Evolutionary conservation across 768 basidiomycete genomes (phyloP), one percentile per base, ranked within the genome.

Genomic region (Rhizopogon sp.): DNA sequence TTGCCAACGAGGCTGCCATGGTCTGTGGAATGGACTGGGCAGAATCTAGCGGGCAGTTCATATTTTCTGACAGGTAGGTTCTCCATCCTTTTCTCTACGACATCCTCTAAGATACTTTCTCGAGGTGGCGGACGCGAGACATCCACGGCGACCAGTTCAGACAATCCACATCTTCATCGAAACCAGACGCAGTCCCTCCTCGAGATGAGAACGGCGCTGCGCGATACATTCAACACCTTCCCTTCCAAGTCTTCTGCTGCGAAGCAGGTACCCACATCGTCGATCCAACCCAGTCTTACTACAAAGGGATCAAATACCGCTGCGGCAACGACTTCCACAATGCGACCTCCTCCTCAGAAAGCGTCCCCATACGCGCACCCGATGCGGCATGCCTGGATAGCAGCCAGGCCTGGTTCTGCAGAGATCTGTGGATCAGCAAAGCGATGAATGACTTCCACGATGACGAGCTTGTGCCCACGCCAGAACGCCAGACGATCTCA

Each of bases 11-110:
- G 60, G 97, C 97, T 3, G 92, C 94, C 0, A 93, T 99, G 92
- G 93, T 98, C 2, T 98, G 97, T 66, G 96, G 95, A n/a, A 98
- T 98, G 96, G 97, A 99, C 66, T 99, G 97, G 97, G 96, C 94
- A 10, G 95, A 99, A 70, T 90, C 94, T 64, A 91, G 93, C 59
- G 94, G 94, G 0, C 89, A 93, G 72, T 99, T 98, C 77, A 94
- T 98, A 61, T 98, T 97, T 73, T 98, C 95, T 16, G 96, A 98
- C 71, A 79, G 96, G 94, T 92, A 60, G 47, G 85, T 55, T 43
- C 3, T 50, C 35, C 53, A 11, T 58, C 20, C 39, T n/a, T 17
- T 14, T 45, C 54, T 43, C 57, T 51, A 29, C 5, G 16, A 33
- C 20, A 8, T 57, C 41, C 39, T 47, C 16, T 39, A 8, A 59